phyloP scores from a whole-genome alignment of 2,329 filamentous ascomycete species.

The Tolypocladium sp. region DNA sequence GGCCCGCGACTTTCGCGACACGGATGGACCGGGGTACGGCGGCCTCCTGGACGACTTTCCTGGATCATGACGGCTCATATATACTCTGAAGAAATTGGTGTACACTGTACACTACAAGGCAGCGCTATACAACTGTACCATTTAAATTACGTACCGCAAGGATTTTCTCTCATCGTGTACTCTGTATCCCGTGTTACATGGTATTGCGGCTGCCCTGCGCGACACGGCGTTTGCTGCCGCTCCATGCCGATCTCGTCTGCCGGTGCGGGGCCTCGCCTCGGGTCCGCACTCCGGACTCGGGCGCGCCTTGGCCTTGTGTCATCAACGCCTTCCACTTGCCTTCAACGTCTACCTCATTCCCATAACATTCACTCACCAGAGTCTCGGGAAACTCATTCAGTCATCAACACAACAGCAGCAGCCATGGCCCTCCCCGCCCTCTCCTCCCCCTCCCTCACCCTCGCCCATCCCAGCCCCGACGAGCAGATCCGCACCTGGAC shows the following conservation, averaged over 20 bases:
- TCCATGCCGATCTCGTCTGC: not conserved
- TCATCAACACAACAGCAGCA: too few species aligned
- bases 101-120: not conserved
- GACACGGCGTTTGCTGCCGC: not conserved
- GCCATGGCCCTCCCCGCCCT: constrained; percentile 8
- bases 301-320: not conserved
- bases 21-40: not conserved
- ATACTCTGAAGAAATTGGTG: not conserved
- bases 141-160: not conserved
- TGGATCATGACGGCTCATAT: not conserved
- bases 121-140: not conserved
- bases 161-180: not conserved
- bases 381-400: not conserved
- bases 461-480: constrained; percentile 45
- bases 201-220: too few species aligned
- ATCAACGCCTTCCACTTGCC: not conserved
- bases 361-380: not conserved
- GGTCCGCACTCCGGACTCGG: not conserved
- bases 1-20: constrained; percentile 1
- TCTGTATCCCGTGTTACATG: not conserved
- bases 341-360: not conserved
- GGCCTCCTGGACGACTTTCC: constrained; percentile 1
- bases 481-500: constrained; percentile 48
- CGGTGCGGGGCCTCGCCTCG: not conserved
- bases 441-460: constrained; percentile 18